Evolutionary conservation across 768 basidiomycete genomes (phyloP), one percentile per base, ranked within the genome.

Genomic region (Tylopilus sp.): DNA sequence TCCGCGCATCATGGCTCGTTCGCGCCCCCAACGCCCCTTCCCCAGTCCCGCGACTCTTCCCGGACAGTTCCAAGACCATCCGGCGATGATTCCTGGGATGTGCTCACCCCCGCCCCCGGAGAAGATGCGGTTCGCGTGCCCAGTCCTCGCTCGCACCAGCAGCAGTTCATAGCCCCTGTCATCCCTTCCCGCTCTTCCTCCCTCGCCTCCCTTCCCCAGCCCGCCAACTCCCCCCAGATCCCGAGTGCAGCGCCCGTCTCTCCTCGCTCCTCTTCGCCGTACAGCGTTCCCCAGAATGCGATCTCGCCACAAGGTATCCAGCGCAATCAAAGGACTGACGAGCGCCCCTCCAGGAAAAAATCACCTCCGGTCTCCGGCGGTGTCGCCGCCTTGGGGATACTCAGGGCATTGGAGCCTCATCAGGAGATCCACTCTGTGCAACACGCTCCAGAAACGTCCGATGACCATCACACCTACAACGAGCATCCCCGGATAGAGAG

Each of bases 351-450:
- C 38, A 60, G 61, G 49, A 75, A 68, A 61, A 72, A 65, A 50
- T 55, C 72, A 0, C 67, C 66, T 0, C 63, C 69, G 1, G 54
- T 53, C 14, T 56, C 66, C 48, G 67, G 72, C 2, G 74, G 70
- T 4, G 58, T 57, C 14, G 30, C 54, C 1, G 58, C 58, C 21
- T 29, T 60, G 10, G 58, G 58, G 8, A 61, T 60, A 36, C 58
- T 60, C 50, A 75, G 73, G 42, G 76, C 87, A 3, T 72, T 89
- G 16, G 86, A 89, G 50, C 85, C 87, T 0, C 76, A 71, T 53
- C 55, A 64, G 47, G 65, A 74, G 19, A 33, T 54, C 1, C 53
- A 52, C 13, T 45, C 52, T 1, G 13, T 36, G 8, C 56, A 53
- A 4, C 38, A 57, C 19, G 59, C 64, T 3, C 63, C 67, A 25